Conservation (phyloP, 352 stramenopile genomes). For the Phytophthora lateralis region DNA sequence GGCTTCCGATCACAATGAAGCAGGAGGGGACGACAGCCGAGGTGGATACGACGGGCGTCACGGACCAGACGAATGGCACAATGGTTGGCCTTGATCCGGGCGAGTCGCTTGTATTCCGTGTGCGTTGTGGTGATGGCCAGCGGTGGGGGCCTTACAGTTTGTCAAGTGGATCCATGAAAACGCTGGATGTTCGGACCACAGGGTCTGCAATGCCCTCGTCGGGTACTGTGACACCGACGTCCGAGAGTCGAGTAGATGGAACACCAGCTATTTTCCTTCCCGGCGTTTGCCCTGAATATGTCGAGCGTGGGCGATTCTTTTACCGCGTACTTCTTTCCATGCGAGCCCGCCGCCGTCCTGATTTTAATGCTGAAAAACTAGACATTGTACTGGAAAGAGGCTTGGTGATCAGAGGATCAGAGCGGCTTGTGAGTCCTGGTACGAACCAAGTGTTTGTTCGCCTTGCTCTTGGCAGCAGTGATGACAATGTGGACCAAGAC, state of each 20-base stretch:
- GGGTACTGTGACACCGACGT: conserved; percentile 19
- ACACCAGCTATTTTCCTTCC: conserved; percentile 50
- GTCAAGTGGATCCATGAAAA: conserved; percentile 62
- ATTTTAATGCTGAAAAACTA: conserved; percentile 58
- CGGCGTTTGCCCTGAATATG: conserved; percentile 63
- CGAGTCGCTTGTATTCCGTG: conserved; percentile 63
- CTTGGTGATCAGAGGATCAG: conserved; percentile 50
- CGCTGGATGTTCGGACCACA: conserved; percentile 35
- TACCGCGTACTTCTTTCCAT: conserved; percentile 62
- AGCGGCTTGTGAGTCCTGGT: conserved; percentile 61
- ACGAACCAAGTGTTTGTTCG: conserved; percentile 76
- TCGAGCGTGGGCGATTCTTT: conserved; percentile 68
- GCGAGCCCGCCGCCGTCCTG: conserved; percentile 50
- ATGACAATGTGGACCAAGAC: conserved; percentile 11
- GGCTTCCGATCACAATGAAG: conserved; percentile 61
- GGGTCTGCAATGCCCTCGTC: conserved; percentile 6
- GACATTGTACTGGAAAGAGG: conserved; percentile 62
- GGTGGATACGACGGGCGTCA: conserved; percentile 50
- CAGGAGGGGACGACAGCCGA: conserved; percentile 43
- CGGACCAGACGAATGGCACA: conserved; percentile 61
- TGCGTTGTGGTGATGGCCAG: conserved; percentile 62
- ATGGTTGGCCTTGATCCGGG: conserved; percentile 65
- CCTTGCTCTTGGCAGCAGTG: conserved; percentile 25
- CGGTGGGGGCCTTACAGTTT: conserved; percentile 73
- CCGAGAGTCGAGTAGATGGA: conserved; percentile 1